phyloP scores from a whole-genome alignment of 2,329 filamentous ascomycete genomes.

The Immersiporthe knoxdaviesiana region DNA sequence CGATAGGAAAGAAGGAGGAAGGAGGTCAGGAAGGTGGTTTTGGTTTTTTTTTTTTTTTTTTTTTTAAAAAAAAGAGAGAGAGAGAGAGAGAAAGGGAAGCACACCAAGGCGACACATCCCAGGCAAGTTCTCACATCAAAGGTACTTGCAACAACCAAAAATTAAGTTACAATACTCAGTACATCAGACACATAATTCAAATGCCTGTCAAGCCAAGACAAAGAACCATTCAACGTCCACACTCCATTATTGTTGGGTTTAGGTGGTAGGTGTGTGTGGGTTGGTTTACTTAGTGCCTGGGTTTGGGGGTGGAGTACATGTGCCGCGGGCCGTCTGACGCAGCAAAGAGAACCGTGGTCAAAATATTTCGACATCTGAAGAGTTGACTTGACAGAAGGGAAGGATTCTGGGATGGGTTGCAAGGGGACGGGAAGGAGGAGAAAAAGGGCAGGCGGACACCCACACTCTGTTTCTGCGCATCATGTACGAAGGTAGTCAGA shows the following conservation, averaged over 20 bases:
- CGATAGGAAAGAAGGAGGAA: background rate
- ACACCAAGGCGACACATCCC: background rate
- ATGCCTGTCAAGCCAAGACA: background rate
- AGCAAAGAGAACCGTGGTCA: background rate
- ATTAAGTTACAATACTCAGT: too few relatives aligned
- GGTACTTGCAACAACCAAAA: background rate
- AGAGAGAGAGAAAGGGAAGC: background rate
- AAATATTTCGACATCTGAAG: too few relatives aligned
- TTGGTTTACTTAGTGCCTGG: too few relatives aligned
- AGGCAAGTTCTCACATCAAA: background rate
- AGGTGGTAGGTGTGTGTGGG: background rate
- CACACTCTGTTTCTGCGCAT: too few relatives aligned
- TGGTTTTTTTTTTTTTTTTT: too few relatives aligned
- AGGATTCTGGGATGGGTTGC: too few relatives aligned
- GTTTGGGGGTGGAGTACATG: background rate
- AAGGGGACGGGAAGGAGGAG: too few relatives aligned
- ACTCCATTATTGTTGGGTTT: too few relatives aligned
- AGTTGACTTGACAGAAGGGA: too few relatives aligned
- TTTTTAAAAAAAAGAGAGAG: background rate
- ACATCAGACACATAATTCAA: background rate
- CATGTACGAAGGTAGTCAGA: too few relatives aligned
- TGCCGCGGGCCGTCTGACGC: slow-evolving; percentile 9
- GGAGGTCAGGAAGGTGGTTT: too few relatives aligned
- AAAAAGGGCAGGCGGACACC: too few relatives aligned
- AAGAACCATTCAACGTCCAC: background rate